phyloP scores from a whole-genome alignment of 2,329 filamentous ascomycete genomes.

The Fusarium transvaalense region DNA sequence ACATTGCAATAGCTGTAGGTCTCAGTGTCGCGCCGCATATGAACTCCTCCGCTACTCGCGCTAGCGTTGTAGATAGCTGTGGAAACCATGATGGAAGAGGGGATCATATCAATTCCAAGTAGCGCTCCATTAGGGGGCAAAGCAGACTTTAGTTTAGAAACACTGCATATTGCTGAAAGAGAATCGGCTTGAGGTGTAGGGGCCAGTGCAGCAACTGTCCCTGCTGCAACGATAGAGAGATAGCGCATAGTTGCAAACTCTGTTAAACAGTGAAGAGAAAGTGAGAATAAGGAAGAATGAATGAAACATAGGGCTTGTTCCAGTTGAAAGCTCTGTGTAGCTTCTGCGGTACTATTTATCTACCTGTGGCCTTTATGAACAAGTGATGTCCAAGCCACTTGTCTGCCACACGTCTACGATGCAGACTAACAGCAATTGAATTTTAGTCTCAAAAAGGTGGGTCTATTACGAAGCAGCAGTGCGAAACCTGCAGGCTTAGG shows the following conservation, averaged over 20 bases:
- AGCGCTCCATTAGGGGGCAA: not conserved
- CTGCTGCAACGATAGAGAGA: not conserved
- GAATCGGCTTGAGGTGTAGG: not conserved
- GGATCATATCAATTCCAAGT: not conserved
- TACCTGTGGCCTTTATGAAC: not conserved
- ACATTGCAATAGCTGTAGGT: constrained; percentile 11
- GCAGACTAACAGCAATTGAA: too few relatives aligned
- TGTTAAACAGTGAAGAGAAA: not conserved
- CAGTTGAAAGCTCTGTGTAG: not conserved
- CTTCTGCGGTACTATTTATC: not conserved
- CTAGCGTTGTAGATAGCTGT: constrained; percentile 2
- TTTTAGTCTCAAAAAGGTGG: too few relatives aligned
- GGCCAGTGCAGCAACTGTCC: not conserved
- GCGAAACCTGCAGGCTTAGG: too few relatives aligned
- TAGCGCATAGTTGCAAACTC: not conserved
- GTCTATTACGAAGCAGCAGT: too few relatives aligned
- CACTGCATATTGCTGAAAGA: not conserved
- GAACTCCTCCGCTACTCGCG: not conserved
- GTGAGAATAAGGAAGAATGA: not conserved
- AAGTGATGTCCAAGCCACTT: not conserved
- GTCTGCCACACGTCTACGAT: not conserved
- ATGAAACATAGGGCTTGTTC: not conserved
- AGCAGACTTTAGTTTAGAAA: not conserved
- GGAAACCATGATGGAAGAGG: not conserved
- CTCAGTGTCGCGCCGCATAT: not conserved